Evolutionary conservation across 2,329 filamentous ascomycete species (phyloP).

Genomic region (Thelonectria olida): DNA sequence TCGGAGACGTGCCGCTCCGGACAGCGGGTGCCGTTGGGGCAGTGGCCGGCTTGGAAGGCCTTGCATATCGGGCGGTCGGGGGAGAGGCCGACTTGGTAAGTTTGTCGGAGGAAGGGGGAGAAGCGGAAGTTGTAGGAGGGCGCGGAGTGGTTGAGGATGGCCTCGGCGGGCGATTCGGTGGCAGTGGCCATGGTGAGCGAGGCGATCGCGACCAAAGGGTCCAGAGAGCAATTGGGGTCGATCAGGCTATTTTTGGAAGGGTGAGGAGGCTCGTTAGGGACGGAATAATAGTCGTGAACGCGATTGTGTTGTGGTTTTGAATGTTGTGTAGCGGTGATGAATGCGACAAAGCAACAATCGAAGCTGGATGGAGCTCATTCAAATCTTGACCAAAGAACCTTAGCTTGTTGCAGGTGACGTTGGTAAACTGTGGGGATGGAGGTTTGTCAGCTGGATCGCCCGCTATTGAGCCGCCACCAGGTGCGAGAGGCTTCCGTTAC

Average conservation of each 20-base stretch:
- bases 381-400: constrained; percentile 15
- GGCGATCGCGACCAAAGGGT: constrained; percentile 22
- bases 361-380: constrained; percentile 17
- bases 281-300: not conserved
- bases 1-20: constrained; percentile 78
- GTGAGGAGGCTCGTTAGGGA: not conserved
- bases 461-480: constrained; percentile 17
- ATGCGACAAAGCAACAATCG: not conserved
- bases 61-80: constrained; percentile 84
- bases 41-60: constrained; percentile 85
- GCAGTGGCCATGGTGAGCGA: constrained; percentile 43
- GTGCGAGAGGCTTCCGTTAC: not conserved
- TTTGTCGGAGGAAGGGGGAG: constrained; percentile 82
- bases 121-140: constrained; percentile 80
- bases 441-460: constrained; percentile 24
- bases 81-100: constrained; percentile 85
- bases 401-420: constrained; percentile 15
- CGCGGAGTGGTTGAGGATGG: constrained; percentile 66
- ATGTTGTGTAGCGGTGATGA: not conserved
- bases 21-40: constrained; percentile 84
- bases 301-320: not conserved
- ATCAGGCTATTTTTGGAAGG: not conserved
- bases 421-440: constrained; percentile 7
- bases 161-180: constrained; percentile 43
- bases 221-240: not conserved